Percentiles rank a stretch among this genome's conserved stretches.
Conservation (phyloP, 2,329 filamentous ascomycete genomes). For the Fusarium stilboides region DNA sequence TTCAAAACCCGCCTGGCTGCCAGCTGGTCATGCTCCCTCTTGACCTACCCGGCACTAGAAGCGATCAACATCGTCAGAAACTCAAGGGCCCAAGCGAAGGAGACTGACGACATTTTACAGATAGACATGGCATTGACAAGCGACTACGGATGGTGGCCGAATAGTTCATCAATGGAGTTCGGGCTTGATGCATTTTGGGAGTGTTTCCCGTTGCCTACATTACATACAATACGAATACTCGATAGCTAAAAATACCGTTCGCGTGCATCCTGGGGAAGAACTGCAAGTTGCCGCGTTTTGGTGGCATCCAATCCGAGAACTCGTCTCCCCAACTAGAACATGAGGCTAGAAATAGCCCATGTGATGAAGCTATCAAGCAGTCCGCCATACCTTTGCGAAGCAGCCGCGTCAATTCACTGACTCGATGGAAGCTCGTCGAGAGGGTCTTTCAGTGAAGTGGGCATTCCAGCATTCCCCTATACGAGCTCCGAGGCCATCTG, state of each 20-base stretch:
- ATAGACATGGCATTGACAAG: slow-evolving; percentile 5
- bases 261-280: slow-evolving; percentile 3
- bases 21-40: neutral
- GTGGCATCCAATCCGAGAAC: slow-evolving; percentile 44
- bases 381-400: neutral
- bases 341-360: slow-evolving; percentile 27
- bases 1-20: neutral
- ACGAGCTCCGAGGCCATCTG: neutral
- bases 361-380: neutral
- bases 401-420: slow-evolving; percentile 1
- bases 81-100: too few relatives aligned
- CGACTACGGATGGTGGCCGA: slow-evolving; percentile 14
- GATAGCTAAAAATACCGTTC: slow-evolving; percentile 21
- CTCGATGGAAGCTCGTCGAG: slow-evolving; percentile 6
- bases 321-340: slow-evolving; percentile 22
- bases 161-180: slow-evolving; percentile 9
- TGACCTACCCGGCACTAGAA: slow-evolving; percentile 32
- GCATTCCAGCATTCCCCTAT: slow-evolving; percentile 15
- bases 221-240: neutral
- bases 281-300: slow-evolving; percentile 24
- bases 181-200: neutral
- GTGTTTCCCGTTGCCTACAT: neutral
- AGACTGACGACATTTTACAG: slow-evolving; percentile 11
- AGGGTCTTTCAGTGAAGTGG: slow-evolving; percentile 8
- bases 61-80: too few relatives aligned